A percentile compares a stretch with the other conserved stretches of the same genome.
Conservation (phyloP, 139 green algal species). For the Chlamydomonas urium region DNA sequence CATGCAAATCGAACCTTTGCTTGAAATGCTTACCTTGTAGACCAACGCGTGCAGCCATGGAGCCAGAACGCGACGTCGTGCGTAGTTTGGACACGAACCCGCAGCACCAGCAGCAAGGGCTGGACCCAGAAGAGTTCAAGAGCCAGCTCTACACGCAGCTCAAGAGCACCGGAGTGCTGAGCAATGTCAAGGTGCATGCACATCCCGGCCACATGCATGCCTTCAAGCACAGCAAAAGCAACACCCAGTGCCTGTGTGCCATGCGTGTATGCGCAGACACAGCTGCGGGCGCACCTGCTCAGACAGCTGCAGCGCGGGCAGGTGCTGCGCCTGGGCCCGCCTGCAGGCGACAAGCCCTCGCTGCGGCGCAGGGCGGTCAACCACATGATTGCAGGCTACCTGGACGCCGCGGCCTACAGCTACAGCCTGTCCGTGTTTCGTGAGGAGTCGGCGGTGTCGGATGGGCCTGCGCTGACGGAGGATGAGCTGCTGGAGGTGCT, state of each 20-base stretch:
- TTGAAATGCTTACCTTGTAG: no score
- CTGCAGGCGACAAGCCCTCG: conserved; percentile 15
- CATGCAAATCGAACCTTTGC: no score
- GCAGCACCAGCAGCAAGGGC: not conserved
- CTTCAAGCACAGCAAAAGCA: no score
- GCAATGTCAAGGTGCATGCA: conserved; percentile 38
- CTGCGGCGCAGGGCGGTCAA: conserved; percentile 39
- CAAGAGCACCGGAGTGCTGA: conserved; percentile 33
- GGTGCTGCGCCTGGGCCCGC: conserved; percentile 18
- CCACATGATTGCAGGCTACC: conserved; percentile 50
- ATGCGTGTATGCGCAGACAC: conserved; percentile 12
- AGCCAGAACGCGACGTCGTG: no score
- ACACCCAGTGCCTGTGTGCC: no score
- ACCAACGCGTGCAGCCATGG: no score
- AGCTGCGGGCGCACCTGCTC: conserved; percentile 45
- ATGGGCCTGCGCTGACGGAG: conserved; percentile 10
- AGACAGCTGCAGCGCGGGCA: conserved; percentile 34
- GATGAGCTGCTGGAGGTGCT: conserved; percentile 34
- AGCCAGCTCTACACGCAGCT: conserved; percentile 40
- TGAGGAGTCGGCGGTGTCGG: conserved; percentile 32
- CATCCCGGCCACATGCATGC: not conserved
- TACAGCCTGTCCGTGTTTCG: conserved; percentile 57
- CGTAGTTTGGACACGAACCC: no score
- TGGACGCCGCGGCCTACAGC: conserved; percentile 27
- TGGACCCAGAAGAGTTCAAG: conserved; percentile 32